Percentiles rank a stretch among this genome's conserved stretches.
Conservation (phyloP, 2,329 filamentous ascomycete species). For the Gaeumannomyces tritici region DNA sequence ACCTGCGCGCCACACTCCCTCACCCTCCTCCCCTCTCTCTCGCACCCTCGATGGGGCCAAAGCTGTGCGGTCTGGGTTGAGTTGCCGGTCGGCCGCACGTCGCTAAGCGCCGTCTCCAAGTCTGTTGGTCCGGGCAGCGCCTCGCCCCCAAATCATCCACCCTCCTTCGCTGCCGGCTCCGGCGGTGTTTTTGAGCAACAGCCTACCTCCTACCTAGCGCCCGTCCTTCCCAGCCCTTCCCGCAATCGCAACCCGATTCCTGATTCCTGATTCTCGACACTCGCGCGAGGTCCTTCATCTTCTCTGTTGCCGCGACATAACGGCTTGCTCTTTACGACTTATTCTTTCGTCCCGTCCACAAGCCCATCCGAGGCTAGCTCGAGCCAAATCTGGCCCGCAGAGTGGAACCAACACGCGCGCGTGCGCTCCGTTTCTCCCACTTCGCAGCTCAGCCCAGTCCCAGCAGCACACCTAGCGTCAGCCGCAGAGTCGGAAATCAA, state of each 20-base stretch:
- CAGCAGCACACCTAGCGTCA: neutral
- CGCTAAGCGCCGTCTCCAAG: neutral
- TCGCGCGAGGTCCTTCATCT: neutral
- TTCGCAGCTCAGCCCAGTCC: neutral
- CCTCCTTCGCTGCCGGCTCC: neutral
- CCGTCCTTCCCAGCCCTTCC: neutral
- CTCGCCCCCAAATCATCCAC: neutral
- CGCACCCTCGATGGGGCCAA: neutral
- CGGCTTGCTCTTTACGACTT: neutral
- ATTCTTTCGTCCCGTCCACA: no score
- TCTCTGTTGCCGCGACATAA: neutral
- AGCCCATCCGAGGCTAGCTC: neutral
- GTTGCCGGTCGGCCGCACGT: neutral
- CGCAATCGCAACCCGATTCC: neutral
- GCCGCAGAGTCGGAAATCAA: neutral
- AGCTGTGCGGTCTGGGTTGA: neutral
- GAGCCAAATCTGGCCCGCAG: neutral
- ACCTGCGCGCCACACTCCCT: neutral
- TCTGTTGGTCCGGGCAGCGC: neutral
- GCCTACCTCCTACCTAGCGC: neutral
- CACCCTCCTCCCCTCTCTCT: neutral
- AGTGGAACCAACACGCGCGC: neutral
- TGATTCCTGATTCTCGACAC: neutral
- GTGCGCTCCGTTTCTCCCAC: neutral
- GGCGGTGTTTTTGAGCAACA: neutral